A percentile compares a stretch with the other conserved stretches of the same genome.
These are phyloP conservation scores for Arctium lappa DNA, from an alignment of 129 eudicot genomes.

Conservation along the genomic window DNA sequence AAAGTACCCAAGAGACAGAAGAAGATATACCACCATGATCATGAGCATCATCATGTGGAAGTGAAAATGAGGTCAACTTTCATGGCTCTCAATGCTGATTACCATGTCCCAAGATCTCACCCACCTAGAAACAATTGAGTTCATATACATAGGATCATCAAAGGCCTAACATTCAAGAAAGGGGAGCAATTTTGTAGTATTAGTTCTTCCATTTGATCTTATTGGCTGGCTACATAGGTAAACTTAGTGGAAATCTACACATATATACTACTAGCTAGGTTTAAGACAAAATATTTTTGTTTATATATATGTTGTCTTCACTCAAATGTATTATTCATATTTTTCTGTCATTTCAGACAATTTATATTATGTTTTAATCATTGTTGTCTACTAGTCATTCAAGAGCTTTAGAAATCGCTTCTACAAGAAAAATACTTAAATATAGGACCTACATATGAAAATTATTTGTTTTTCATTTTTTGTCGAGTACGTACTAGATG, in stretches of 20 bases:
- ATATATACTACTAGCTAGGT: slow-evolving; percentile 14
- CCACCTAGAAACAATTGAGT: slow-evolving; percentile 63
- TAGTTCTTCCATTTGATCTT: slow-evolving; percentile 10
- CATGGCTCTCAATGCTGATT: slow-evolving; percentile 60
- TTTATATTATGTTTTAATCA: neutral
- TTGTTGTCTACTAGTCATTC: neutral
- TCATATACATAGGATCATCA: slow-evolving; percentile 3
- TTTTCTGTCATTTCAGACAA: neutral
- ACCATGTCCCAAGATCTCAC: slow-evolving; percentile 54
- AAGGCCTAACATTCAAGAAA: neutral
- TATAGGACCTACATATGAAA: neutral
- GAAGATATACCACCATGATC: slow-evolving; percentile 23
- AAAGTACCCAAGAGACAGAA: slow-evolving; percentile 24
- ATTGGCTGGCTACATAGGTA: slow-evolving; percentile 7
- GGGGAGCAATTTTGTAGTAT: slow-evolving; percentile 35
- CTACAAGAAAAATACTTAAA: too few species aligned
- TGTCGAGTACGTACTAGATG: too few species aligned
- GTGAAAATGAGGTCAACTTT: slow-evolving; percentile 31
- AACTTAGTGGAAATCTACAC: slow-evolving; percentile 1
- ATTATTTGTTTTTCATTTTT: too few species aligned
- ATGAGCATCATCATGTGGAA: slow-evolving; percentile 16
- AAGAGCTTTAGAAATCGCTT: neutral
- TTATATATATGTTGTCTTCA: neutral
- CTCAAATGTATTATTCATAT: slow-evolving; percentile 3
- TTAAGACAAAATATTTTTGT: slow-evolving; percentile 1